These are phyloP conservation scores for Pseudogymnoascus sp. DNA, from an alignment of 2,329 filamentous ascomycete species.

Conservation along the genomic window DNA sequence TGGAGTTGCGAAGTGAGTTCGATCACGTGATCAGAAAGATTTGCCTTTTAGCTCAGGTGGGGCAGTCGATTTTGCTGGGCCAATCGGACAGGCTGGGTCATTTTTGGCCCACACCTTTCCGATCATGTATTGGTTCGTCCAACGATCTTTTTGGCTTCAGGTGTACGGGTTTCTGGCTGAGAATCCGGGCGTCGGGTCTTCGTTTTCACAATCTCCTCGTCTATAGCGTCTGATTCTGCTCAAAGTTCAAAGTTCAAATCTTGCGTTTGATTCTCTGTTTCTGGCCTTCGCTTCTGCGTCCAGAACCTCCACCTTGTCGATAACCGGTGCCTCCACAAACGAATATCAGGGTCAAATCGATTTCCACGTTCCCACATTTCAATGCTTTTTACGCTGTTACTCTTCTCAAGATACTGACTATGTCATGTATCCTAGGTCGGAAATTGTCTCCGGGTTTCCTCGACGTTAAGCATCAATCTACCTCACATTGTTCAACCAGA, in stretches of 20 bases:
- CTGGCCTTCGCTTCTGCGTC: background rate
- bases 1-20: background rate
- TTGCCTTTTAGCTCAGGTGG: background rate
- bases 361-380: background rate
- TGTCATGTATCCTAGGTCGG: too few species aligned
- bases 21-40: background rate
- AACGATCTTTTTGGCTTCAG: conserved; percentile 5
- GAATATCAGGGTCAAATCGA: conserved; percentile 9
- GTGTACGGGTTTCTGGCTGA: background rate
- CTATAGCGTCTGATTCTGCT: conserved; percentile 3
- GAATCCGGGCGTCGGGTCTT: background rate
- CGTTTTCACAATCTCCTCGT: conserved; percentile 2
- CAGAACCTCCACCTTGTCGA: background rate
- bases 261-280: background rate
- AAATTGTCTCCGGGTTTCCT: too few species aligned
- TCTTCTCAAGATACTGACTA: background rate
- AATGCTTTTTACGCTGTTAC: background rate
- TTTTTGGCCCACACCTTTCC: conserved; percentile 8
- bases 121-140: background rate
- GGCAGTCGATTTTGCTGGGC: conserved; percentile 5
- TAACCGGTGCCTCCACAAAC: background rate
- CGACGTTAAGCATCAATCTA: too few species aligned
- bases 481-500: too few species aligned
- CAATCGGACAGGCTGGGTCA: background rate
- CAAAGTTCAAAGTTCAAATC: background rate